Conservation (phyloP, 2,329 filamentous ascomycete species). For the Trichoderma semiorbis region DNA sequence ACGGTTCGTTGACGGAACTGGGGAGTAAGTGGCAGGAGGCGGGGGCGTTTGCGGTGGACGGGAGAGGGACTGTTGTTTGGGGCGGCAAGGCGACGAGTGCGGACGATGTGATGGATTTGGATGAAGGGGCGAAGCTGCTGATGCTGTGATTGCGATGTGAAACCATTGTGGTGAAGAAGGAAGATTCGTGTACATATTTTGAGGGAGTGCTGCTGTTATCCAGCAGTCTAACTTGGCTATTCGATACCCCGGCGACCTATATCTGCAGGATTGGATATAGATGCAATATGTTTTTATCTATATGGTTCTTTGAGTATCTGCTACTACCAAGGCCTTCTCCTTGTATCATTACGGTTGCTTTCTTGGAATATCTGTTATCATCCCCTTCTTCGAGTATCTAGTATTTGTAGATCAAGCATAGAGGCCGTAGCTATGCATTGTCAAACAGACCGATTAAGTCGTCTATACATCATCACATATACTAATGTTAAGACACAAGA, state of each 20-base stretch:
- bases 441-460: neutral
- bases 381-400: too few relatives aligned
- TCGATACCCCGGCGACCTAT: neutral
- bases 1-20: constrained; percentile 43
- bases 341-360: neutral
- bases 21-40: constrained; percentile 57
- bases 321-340: neutral
- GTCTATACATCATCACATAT: too few relatives aligned
- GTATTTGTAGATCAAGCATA: too few relatives aligned
- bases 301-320: neutral
- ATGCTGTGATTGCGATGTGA: constrained; percentile 20
- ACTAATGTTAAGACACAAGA: too few relatives aligned
- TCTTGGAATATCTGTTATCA: too few relatives aligned
- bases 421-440: neutral
- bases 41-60: constrained; percentile 50
- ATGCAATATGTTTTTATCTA: neutral
- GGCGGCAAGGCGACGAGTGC: constrained; percentile 45
- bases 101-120: constrained; percentile 53
- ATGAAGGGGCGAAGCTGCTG: constrained; percentile 43
- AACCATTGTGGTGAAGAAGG: neutral
- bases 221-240: neutral
- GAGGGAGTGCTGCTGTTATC: neutral
- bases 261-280: neutral
- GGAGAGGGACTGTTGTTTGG: constrained; percentile 48
- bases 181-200: neutral